Percentiles rank a stretch among this genome's conserved stretches.
Conservation (phyloP, 2,329 filamentous ascomycete species). For the Phialophora tarda region DNA sequence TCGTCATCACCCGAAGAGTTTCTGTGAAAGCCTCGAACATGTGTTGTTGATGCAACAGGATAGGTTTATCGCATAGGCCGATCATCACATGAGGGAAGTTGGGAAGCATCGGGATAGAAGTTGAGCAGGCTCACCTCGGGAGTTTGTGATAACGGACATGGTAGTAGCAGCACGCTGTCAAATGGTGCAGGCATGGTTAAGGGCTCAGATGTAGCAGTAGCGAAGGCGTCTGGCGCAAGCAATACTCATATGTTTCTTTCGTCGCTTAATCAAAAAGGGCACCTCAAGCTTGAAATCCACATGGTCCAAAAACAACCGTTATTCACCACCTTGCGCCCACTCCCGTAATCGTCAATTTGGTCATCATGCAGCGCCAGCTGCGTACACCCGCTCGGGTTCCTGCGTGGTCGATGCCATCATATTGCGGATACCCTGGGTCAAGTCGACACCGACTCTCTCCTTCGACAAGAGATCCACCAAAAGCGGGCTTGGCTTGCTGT, state of each 20-base stretch:
- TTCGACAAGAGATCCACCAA: constrained; percentile 90
- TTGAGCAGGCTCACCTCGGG: background rate
- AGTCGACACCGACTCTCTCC: constrained; percentile 90
- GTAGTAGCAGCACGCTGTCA: background rate
- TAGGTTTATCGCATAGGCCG: background rate
- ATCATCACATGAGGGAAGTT: background rate
- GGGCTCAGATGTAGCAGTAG: background rate
- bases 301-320: background rate
- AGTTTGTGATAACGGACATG: background rate
- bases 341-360: background rate
- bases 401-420: constrained; percentile 39
- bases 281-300: background rate
- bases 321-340: constrained; percentile 1
- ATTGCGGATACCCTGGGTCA: constrained; percentile 62
- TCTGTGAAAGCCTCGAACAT: background rate
- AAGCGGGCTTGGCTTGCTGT: constrained; percentile 84
- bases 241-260: constrained; percentile 1
- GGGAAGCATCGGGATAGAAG: background rate
- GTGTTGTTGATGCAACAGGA: background rate
- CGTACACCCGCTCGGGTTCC: constrained; percentile 36
- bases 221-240: constrained; percentile 7
- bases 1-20: constrained; percentile 18
- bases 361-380: constrained; percentile 39
- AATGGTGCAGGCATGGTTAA: constrained; percentile 1
- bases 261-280: background rate